Conservation (phyloP, 2,329 filamentous ascomycete genomes). For the Akanthomyces uredinophilus region DNA sequence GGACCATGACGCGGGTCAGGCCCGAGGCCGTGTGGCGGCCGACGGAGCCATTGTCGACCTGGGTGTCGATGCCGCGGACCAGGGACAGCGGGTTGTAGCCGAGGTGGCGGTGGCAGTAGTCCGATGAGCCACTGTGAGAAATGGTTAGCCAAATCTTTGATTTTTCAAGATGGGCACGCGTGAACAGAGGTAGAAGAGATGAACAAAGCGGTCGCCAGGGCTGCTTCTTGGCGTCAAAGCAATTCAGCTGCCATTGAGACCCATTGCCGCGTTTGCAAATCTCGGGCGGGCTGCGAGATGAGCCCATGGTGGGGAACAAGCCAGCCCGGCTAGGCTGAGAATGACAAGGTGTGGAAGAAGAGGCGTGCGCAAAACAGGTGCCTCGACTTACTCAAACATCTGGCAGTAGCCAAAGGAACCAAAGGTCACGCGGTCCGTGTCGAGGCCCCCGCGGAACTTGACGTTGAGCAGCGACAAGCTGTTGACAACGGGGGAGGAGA, state of each 20-base stretch:
- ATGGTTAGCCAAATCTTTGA: neutral
- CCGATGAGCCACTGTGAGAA: slow-evolving; percentile 31
- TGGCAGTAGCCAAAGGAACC: slow-evolving; percentile 58
- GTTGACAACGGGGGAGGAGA: slow-evolving; percentile 55
- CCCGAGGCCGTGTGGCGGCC: slow-evolving; percentile 40
- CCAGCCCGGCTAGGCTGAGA: neutral
- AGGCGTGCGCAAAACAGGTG: neutral
- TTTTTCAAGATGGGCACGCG: no score
- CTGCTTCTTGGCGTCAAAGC: neutral
- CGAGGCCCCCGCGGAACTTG: slow-evolving; percentile 35
- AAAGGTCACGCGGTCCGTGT: slow-evolving; percentile 40
- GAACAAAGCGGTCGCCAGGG: neutral
- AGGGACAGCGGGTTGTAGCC: slow-evolving; percentile 52
- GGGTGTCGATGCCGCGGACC: slow-evolving; percentile 33
- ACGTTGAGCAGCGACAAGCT: slow-evolving; percentile 50
- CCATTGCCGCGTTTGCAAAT: neutral
- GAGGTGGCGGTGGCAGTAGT: slow-evolving; percentile 43
- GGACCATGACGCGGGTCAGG: slow-evolving; percentile 55
- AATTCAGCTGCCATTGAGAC: neutral
- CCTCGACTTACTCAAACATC: neutral
- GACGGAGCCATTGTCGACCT: slow-evolving; percentile 36
- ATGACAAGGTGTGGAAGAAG: neutral
- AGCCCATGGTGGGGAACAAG: slow-evolving; percentile 5
- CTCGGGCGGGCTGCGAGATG: neutral
- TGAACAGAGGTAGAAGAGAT: no score